Conservation (phyloP, 345 rosid species). For the Angophora floribunda region DNA sequence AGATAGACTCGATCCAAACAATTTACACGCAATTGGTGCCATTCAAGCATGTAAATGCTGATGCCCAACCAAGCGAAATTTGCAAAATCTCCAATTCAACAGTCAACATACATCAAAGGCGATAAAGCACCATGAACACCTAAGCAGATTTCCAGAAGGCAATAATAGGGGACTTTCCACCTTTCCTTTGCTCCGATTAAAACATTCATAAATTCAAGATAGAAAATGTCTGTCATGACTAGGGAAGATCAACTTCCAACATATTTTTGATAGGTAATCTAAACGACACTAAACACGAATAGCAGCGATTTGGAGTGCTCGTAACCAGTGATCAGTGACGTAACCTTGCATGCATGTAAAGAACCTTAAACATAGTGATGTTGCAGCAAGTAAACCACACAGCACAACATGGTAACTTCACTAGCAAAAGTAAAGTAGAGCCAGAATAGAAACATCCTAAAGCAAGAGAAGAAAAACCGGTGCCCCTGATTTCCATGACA, state of each 20-base stretch:
- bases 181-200: background rate
- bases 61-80: background rate
- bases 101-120: background rate
- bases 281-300: background rate
- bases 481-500: background rate
- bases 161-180: background rate
- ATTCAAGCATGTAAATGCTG: background rate
- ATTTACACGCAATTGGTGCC: background rate
- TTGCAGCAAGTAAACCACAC: background rate
- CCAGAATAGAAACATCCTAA: background rate
- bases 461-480: background rate
- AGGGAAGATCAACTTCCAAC: background rate
- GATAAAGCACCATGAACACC: background rate
- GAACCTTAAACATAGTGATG: background rate
- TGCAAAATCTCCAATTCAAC: background rate
- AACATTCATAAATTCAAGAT: background rate
- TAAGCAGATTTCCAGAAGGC: background rate
- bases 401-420: background rate
- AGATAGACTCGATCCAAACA: background rate
- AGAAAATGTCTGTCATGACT: background rate
- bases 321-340: background rate
- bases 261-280: background rate
- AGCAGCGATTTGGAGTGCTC: background rate
- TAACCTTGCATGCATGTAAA: background rate
- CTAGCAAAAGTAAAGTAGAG: background rate